Evolutionary conservation across 2,329 filamentous ascomycete genomes (phyloP), one percentile per base, ranked within the genome.

Genomic region (Ophiostoma ulmi): DNA sequence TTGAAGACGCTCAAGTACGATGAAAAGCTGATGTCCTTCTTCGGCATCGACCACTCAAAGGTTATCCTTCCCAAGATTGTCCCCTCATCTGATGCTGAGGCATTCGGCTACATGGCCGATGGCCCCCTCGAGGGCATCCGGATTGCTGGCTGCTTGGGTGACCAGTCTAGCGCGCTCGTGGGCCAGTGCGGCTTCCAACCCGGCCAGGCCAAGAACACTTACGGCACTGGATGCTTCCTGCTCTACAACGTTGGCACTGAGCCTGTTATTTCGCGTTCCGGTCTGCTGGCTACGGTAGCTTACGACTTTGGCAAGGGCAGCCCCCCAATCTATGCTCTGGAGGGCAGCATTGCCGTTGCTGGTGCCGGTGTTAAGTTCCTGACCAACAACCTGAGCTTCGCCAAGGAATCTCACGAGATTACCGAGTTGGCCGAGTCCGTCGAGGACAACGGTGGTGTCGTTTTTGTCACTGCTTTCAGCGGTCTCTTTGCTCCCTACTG

Each of bases 401-500:
- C 88, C 76, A 79, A 81, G 4, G 79, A 83, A 70, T 81, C 85
- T 2, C 80, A 80, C 72, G 80, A 83, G 72, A 83, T 87, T 70
- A 84, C 81, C 31, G 79, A 81, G 69, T 79, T 88, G 41, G 86
- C 85, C 39, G 80, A 81, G 75, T 83, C 81, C 0, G 85, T 88
- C 8, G 75, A 81, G 2, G 90, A 97, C 78, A 96, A 91, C 73
- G 93, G 93, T 70, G 93, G 93, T 8, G 90, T 93, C 70, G 87
- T 94, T 22, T 89, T 97, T 76, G 93, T 97, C 72, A 97, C 93
- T 2, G 93, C 93, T 1, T 97, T 97, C 78, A 93, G 90, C 79
- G 93, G 93, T 70, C 85, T 97, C 2, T 97, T 97, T 78, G 93
- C 93, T 0, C 93, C 93, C 0, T 97, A 97, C 80, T 97, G 93